Conservation (phyloP, 1,284 basidiomycete genomes). For the Sporisorium iseilematis-ciliati region DNA sequence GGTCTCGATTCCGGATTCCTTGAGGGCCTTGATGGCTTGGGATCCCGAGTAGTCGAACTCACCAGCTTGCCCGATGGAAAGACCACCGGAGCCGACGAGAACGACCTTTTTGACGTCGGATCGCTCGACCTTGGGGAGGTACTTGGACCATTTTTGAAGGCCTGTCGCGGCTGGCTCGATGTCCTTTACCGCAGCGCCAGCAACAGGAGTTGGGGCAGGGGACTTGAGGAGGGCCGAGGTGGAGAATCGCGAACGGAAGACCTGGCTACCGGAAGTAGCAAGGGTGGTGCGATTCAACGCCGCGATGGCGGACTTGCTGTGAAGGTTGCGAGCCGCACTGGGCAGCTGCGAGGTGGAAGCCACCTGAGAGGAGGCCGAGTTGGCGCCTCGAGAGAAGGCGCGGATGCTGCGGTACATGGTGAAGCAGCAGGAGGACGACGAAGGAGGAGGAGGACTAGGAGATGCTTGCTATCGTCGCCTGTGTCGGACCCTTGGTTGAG, state of each 20-base stretch:
- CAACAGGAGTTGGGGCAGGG: slow-evolving; percentile 44
- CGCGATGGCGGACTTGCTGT: slow-evolving; percentile 25
- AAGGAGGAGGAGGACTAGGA: slow-evolving; percentile 3
- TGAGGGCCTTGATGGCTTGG: slow-evolving; percentile 97
- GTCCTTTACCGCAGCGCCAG: slow-evolving; percentile 52
- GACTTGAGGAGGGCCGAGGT: slow-evolving; percentile 41
- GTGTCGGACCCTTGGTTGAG: background rate
- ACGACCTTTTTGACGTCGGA: slow-evolving; percentile 93
- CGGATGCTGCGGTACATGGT: slow-evolving; percentile 52
- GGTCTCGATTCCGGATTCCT: slow-evolving; percentile 93
- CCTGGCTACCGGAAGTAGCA: slow-evolving; percentile 32
- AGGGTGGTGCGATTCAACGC: slow-evolving; percentile 32
- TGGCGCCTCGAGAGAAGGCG: slow-evolving; percentile 41
- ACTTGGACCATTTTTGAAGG: slow-evolving; percentile 64
- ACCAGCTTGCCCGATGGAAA: slow-evolving; percentile 97
- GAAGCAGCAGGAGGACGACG: background rate
- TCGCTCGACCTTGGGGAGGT: slow-evolving; percentile 64
- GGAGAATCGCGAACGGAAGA: slow-evolving; percentile 52
- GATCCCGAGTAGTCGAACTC: slow-evolving; percentile 99
- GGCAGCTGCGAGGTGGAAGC: slow-evolving; percentile 43
- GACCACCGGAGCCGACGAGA: slow-evolving; percentile 94
- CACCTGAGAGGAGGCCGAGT: slow-evolving; percentile 42
- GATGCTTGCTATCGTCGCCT: slow-evolving; percentile 4
- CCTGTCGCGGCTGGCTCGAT: slow-evolving; percentile 59
- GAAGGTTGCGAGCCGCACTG: slow-evolving; percentile 32